Conservation (phyloP, 495 filamentous ascomycete species). For the Sordaria brevicollis region DNA sequence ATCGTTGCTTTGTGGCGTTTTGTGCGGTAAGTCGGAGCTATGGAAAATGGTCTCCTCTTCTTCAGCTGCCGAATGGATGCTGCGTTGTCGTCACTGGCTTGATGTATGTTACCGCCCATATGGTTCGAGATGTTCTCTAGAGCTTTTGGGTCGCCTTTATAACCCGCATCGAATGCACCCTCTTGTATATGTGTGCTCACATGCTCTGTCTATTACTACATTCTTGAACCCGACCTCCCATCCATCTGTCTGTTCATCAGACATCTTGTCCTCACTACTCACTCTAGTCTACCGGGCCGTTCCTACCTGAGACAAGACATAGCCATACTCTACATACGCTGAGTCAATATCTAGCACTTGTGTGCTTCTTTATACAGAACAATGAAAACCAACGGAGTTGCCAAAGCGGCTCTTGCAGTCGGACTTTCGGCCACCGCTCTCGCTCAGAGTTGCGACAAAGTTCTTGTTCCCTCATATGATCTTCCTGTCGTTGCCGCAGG, state of each 20-base stretch:
- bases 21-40: background rate
- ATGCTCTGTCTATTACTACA: background rate
- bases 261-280: background rate
- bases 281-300: background rate
- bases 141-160: background rate
- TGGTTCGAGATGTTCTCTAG: slow-evolving; percentile 6
- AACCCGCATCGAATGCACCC: background rate
- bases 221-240: background rate
- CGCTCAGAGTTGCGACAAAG: slow-evolving; percentile 17
- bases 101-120: background rate
- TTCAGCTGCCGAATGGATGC: background rate
- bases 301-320: background rate
- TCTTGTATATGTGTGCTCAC: background rate
- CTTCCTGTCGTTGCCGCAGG: slow-evolving; percentile 45
- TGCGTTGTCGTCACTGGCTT: background rate
- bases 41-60: background rate
- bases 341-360: background rate
- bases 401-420: slow-evolving; percentile 1
- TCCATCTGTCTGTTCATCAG: background rate
- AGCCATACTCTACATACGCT: background rate
- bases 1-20: background rate
- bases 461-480: slow-evolving; percentile 29
- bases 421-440: slow-evolving; percentile 10
- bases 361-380: background rate
- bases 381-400: slow-evolving; percentile 12